phyloP scores from a whole-genome alignment of 768 basidiomycete species.

The Tricholoma sp. region DNA sequence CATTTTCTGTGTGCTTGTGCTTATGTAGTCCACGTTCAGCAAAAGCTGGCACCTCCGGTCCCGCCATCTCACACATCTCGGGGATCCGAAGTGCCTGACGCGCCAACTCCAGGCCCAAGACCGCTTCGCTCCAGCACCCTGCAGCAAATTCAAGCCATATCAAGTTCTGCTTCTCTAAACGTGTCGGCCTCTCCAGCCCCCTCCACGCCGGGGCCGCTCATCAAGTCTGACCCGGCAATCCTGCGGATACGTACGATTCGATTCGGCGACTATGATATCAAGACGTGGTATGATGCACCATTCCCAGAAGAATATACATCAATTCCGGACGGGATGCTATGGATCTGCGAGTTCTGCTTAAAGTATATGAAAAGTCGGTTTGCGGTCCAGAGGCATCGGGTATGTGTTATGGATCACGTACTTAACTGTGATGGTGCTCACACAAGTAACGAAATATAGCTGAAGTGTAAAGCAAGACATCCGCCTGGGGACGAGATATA shows the following conservation, averaged over 20 bases:
- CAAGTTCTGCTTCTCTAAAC: constrained; percentile 33
- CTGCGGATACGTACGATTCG: constrained; percentile 84
- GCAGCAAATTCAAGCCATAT: constrained; percentile 33
- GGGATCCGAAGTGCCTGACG: constrained; percentile 19
- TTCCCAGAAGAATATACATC: constrained; percentile 96
- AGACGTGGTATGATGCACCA: constrained; percentile 98
- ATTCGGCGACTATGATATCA: constrained; percentile 88
- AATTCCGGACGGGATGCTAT: constrained; percentile 86
- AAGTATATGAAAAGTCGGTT: constrained; percentile 98
- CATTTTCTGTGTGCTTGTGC: constrained; percentile 3
- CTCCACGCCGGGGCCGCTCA: constrained; percentile 31
- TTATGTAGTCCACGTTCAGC: constrained; percentile 24
- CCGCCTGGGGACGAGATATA: constrained; percentile 99
- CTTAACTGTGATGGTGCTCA: background rate
- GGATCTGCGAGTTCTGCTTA: constrained; percentile 97
- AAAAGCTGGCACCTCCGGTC: constrained; percentile 42
- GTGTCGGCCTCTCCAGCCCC: constrained; percentile 33
- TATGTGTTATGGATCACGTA: constrained; percentile 32
- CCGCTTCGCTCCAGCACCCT: constrained; percentile 57
- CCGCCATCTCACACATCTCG: constrained; percentile 25
- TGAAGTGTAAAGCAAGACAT: constrained; percentile 92
- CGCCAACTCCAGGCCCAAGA: constrained; percentile 43
- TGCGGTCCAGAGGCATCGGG: constrained; percentile 79
- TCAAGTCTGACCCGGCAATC: constrained; percentile 28
- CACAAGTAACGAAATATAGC: constrained; percentile 34